Base-by-base conservation (phyloP, 2,329 filamentous ascomycete species). In the Plenodomus lindquistii region DNA sequence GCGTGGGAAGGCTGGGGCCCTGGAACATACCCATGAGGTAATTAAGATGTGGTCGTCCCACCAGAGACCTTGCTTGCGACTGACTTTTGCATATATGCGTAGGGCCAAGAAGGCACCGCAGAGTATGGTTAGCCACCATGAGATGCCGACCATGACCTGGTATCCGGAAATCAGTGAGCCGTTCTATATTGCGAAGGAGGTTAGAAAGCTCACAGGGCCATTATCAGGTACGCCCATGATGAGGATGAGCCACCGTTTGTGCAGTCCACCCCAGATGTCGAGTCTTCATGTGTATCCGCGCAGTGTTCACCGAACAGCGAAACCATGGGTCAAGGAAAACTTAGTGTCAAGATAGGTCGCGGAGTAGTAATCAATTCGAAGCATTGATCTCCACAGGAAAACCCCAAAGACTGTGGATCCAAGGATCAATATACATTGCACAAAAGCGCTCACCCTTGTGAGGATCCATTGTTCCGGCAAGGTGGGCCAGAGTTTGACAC, bases 41-140 rank as follows among this genome's bases (percentile, higher is more conserved):
- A 60, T 54, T 4, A 67, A 46, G n/a, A 66, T 61, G 20, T 63
- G 45, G 38, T 67, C 65, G 40, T 67, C 63, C 63, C 63, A 66
- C 65, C 63, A 66, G 8, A 67, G 47, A 2, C 51, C 50, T 39
- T 64, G 63, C 22, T 54, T 54, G 31, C 62, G 50, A 51, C 55
- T 63, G 7, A 56, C 15, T 35, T 66, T 67, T 15, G 62, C 64
- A 20, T 67, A 67, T n/a, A 67, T 19, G 6, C 64, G 54, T 21
- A 66, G 34, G 1, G 40, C 57, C 19, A 67, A 22, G 36, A 67
- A 65, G 0, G 37, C 50, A 17, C 59, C 63, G 21, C 52, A 59
- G 4, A 65, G 41, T 4, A 60, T 37, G 1, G 55, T 57, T 17
- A 67, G 41, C 47, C 48, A 56, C 64, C 64, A 67, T n/a, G 60